Conservation (phyloP, 129 eudicot species). For the Apium graveolens region DNA sequence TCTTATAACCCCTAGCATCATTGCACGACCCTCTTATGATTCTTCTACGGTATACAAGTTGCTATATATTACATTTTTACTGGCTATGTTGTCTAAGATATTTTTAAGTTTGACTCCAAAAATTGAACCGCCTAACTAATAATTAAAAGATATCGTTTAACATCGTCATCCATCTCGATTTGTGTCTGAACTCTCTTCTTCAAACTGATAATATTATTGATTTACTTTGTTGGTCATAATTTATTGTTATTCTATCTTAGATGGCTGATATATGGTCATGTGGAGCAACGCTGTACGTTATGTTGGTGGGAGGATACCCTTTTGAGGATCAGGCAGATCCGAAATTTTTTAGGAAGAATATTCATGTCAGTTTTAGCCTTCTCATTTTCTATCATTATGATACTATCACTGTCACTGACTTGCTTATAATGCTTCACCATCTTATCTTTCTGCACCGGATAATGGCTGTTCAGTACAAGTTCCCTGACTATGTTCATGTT, state of each 20-base stretch:
- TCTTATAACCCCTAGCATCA: neutral
- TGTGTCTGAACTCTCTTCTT: neutral
- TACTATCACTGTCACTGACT: neutral
- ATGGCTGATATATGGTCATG: conserved; percentile 99
- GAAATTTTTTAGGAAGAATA: conserved; percentile 87
- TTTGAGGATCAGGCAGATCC: conserved; percentile 98
- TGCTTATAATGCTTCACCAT: conserved; percentile 12
- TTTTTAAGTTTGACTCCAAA: neutral
- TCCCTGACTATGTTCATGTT: conserved; percentile 94
- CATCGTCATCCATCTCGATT: neutral
- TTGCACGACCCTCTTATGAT: neutral
- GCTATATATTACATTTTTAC: neutral
- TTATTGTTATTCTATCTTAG: conserved; percentile 32
- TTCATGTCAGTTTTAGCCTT: conserved; percentile 38
- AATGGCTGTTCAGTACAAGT: conserved; percentile 79
- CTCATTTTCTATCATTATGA: neutral
- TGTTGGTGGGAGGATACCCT: conserved; percentile 98
- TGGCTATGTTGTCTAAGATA: neutral
- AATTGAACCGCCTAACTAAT: too few relatives aligned
- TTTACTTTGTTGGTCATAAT: neutral
- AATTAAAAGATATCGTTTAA: neutral
- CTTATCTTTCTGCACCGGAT: conserved; percentile 38
- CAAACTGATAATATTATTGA: neutral
- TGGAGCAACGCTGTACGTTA: conserved; percentile 95
- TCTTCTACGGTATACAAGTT: too few relatives aligned